Conservation (phyloP, 225 moss, liverwort and hornwort genomes). For the Pseudisothecium myosuroides region DNA sequence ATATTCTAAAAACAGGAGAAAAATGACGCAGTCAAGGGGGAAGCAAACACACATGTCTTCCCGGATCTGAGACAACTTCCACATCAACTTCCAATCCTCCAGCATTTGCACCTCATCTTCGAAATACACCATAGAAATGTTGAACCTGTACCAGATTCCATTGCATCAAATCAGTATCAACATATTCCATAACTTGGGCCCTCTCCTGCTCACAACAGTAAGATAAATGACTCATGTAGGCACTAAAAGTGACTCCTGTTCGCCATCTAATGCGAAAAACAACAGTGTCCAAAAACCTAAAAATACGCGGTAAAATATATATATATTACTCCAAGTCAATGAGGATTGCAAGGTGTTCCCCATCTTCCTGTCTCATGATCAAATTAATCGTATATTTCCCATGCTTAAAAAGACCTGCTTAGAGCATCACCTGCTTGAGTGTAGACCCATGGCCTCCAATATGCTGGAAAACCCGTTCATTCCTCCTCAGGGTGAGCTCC, state of each 20-base stretch:
- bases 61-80: not conserved
- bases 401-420: not conserved
- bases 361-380: not conserved
- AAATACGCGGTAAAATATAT: constrained; percentile 1
- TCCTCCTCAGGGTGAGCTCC: not conserved
- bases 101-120: not conserved
- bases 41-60: not conserved
- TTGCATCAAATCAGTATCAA: constrained; percentile 1
- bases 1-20: not conserved
- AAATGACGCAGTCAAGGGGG: not conserved
- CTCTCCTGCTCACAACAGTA: not conserved
- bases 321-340: not conserved
- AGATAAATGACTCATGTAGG: not conserved
- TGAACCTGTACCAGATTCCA: constrained; percentile 24
- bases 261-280: not conserved
- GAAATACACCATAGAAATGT: not conserved
- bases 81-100: not conserved
- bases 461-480: not conserved
- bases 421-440: constrained; percentile 11
- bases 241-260: not conserved
- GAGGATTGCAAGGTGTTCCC: not conserved
- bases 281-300: not conserved
- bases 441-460: not conserved
- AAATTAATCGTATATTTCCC: not conserved
- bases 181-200: not conserved